Base-by-base conservation (phyloP, 2,329 filamentous ascomycete genomes). In the Colletotrichum costaricense region DNA sequence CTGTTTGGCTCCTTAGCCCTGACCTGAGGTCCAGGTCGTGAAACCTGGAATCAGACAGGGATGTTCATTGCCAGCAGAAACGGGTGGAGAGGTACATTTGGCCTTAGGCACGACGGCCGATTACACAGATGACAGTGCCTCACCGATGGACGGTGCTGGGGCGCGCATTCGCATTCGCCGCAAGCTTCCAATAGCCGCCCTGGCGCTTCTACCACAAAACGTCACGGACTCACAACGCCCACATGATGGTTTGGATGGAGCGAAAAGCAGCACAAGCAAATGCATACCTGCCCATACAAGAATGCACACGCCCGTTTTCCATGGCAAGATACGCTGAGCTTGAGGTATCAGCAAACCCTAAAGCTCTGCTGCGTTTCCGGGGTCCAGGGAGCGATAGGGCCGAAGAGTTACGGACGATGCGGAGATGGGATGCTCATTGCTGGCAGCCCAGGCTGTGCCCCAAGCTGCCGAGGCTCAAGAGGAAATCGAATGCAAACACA, bases 351-450 rank as follows among this genome's bases (percentile, higher is more conserved):
- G 54, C 38, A 42, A 42, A 19, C 38, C 38, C 16, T 42, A 42
- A 42, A 30, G 62, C 35, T 55, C 26, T n/a, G 19, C 42, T 22
- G 28, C 62, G 28, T 26, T 33, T 33, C 62, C n/a, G 46, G 62
- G 46, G 46, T 55, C 62, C 62, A 38, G 33, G 19, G 30, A 49
- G 52, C 30, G 54, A 35, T 33, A 38, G 16, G 49, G 35, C 24
- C n/a, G n/a, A 49, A 28, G 49, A 64, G 14, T 38, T 55, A 35
- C 49, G 62, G 62, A 55, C 62, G 62, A 64, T 64, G 35, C 62
- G 33, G n/a, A 64, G n/a, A 64, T 55, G 30, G 19, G 62, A 64
- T 19, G 49, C 60, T 42, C 38, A 42, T 42, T 42, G 16, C 42
- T 49, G 42, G 42, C 42, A 35, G 9, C 33, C 11, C 33, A n/a